Conservation (phyloP, 164 flowering plant genomes). For the Tetrastigma voinierianum region DNA sequence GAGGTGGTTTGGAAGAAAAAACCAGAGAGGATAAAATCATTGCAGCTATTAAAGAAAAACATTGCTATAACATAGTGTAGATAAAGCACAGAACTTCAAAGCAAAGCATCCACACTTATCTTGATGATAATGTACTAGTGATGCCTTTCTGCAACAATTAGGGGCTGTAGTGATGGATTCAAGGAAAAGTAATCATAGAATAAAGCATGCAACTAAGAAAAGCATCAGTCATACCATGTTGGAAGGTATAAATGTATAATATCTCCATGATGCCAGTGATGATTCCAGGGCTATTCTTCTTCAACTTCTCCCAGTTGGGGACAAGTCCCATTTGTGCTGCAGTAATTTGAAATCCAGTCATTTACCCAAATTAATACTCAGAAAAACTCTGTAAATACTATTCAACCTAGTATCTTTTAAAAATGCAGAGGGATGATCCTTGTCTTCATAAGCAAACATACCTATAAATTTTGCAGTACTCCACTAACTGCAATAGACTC, state of each 20-base stretch:
- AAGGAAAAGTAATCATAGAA: too few species aligned
- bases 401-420: conserved; percentile 83
- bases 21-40: too few species aligned
- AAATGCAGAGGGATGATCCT: conserved; percentile 38
- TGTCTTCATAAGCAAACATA: conserved; percentile 30
- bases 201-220: too few species aligned
- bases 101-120: too few species aligned
- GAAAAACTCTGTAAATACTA: background rate
- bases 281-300: conserved; percentile 51
- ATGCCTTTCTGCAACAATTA: too few species aligned
- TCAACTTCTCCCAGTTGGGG: conserved; percentile 77
- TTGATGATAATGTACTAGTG: too few species aligned
- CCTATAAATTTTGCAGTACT: conserved; percentile 68
- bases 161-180: too few species aligned
- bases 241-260: conserved; percentile 79
- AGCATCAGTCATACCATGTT: conserved; percentile 39
- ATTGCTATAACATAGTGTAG: too few species aligned
- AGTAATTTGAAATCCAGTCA: conserved; percentile 16
- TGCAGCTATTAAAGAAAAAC: too few species aligned
- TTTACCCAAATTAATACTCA: background rate
- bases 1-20: too few species aligned
- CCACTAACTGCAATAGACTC: conserved; percentile 68
- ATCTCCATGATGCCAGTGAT: conserved; percentile 74
- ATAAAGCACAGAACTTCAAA: too few species aligned
- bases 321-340: conserved; percentile 95